A percentile compares a stretch with the other conserved stretches of the same genome.
phyloP scores from a whole-genome alignment of 2,329 filamentous ascomycete species.

The Ambrosiella xylebori region DNA sequence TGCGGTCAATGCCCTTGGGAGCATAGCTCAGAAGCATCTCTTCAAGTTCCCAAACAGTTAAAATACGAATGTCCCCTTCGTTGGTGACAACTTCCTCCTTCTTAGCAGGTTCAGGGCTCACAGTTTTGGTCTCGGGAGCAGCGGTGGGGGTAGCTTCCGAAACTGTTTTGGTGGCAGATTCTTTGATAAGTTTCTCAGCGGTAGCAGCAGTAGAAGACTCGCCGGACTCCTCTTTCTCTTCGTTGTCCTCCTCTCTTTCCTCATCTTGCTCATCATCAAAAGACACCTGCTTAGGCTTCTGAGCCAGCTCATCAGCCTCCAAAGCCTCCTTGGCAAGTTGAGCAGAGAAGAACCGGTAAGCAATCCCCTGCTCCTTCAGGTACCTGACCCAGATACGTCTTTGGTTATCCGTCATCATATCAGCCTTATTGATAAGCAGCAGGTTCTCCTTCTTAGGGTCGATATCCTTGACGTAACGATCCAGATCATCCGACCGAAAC shows the following conservation, averaged over 20 bases:
- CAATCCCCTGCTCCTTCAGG: slow-evolving; percentile 62
- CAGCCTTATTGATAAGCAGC: slow-evolving; percentile 91
- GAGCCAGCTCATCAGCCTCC: slow-evolving; percentile 37
- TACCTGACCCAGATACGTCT: slow-evolving; percentile 72
- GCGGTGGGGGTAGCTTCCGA: neutral
- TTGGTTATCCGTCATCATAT: slow-evolving; percentile 91
- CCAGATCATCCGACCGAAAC: slow-evolving; percentile 86
- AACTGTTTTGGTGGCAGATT: slow-evolving; percentile 13
- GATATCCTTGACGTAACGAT: slow-evolving; percentile 85
- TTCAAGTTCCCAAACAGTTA: slow-evolving; percentile 87
- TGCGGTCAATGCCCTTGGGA: slow-evolving; percentile 36
- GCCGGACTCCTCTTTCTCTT: slow-evolving; percentile 15
- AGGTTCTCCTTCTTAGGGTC: slow-evolving; percentile 78
- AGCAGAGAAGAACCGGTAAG: slow-evolving; percentile 94
- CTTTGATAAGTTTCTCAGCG: slow-evolving; percentile 18
- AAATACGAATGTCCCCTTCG: slow-evolving; percentile 55
- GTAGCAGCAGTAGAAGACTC: slow-evolving; percentile 4
- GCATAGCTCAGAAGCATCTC: slow-evolving; percentile 65
- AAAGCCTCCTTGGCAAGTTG: slow-evolving; percentile 78
- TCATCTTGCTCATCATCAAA: slow-evolving; percentile 27
- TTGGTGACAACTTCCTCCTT: slow-evolving; percentile 21
- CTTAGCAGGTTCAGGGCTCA: slow-evolving; percentile 17
- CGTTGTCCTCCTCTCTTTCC: slow-evolving; percentile 22
- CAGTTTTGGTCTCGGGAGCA: neutral
- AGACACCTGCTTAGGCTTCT: slow-evolving; percentile 27